Percentiles rank a stretch among this genome's conserved stretches.
Evolutionary conservation across 192 early-diverging fungal species (phyloP).

Genomic region (Chytriomyces hyalinus): DNA sequence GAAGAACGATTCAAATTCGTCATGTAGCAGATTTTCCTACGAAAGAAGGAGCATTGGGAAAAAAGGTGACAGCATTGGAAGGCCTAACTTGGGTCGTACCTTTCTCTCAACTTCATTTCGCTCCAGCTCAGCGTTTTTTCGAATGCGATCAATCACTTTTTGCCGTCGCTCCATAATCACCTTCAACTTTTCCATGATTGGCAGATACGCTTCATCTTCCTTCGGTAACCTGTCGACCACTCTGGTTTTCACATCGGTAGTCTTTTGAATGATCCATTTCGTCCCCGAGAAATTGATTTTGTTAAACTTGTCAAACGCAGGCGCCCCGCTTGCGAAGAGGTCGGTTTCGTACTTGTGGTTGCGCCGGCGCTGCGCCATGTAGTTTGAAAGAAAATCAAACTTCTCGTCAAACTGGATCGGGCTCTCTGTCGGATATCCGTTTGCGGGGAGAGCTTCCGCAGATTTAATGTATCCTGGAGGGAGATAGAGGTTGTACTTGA

Average conservation of each 20-base stretch:
- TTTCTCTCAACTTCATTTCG: conserved; percentile 16
- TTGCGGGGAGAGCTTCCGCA: conserved; percentile 22
- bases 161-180: conserved; percentile 4
- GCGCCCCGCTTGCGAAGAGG: background rate
- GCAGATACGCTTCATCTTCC: background rate
- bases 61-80: too few species aligned
- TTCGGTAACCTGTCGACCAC: background rate
- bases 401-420: conserved; percentile 55
- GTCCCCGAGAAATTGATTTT: conserved; percentile 17
- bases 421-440: background rate
- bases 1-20: conserved; percentile 40
- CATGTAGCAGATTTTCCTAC: conserved; percentile 39
- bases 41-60: background rate
- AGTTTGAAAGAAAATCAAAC: conserved; percentile 29
- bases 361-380: conserved; percentile 11
- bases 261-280: conserved; percentile 7
- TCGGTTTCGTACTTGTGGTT: background rate
- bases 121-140: conserved; percentile 4
- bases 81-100: background rate
- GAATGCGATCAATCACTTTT: conserved; percentile 2
- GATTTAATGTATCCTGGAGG: conserved; percentile 42
- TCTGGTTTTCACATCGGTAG: background rate
- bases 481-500: conserved; percentile 41
- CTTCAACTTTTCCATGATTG: conserved; percentile 24
- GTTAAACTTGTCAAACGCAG: background rate